phyloP scores from a whole-genome alignment of 2,329 filamentous ascomycete genomes.

The Alternaria hordeiaustralica region DNA sequence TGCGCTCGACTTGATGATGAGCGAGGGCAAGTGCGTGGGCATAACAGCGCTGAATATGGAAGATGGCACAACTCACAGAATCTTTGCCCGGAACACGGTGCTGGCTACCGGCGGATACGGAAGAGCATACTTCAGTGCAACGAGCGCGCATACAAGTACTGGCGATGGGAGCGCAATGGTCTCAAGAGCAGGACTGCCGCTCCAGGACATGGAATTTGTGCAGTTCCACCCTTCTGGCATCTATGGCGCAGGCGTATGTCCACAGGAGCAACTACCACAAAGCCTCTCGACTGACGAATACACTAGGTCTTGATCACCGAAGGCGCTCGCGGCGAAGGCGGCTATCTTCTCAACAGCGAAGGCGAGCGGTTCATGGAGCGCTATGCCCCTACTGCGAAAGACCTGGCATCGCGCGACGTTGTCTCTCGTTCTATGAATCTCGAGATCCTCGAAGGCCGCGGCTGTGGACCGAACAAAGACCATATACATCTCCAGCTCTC shows the following conservation, averaged over 20 bases:
- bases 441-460: constrained; percentile 56
- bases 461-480: constrained; percentile 55
- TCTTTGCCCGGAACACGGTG: constrained; percentile 58
- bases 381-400: constrained; percentile 60
- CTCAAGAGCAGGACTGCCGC: constrained; percentile 55
- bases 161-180: constrained; percentile 61
- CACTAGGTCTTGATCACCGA: constrained; percentile 55
- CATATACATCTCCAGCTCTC: constrained; percentile 58
- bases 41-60: constrained; percentile 57
- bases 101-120: constrained; percentile 59
- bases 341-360: constrained; percentile 57
- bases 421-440: constrained; percentile 58
- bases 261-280: background rate
- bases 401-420: constrained; percentile 57
- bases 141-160: constrained; percentile 58
- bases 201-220: constrained; percentile 61
- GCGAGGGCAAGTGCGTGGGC: constrained; percentile 56
- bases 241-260: constrained; percentile 55
- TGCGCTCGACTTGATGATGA: constrained; percentile 58
- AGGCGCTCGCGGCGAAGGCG: constrained; percentile 58
- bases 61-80: constrained; percentile 56
- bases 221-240: constrained; percentile 60
- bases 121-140: constrained; percentile 59
- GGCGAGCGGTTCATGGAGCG: constrained; percentile 60
- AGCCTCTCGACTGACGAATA: background rate